Evolutionary conservation across 768 basidiomycete genomes (phyloP), one percentile per base, ranked within the genome.

Genomic region (Pluteus cervinus): DNA sequence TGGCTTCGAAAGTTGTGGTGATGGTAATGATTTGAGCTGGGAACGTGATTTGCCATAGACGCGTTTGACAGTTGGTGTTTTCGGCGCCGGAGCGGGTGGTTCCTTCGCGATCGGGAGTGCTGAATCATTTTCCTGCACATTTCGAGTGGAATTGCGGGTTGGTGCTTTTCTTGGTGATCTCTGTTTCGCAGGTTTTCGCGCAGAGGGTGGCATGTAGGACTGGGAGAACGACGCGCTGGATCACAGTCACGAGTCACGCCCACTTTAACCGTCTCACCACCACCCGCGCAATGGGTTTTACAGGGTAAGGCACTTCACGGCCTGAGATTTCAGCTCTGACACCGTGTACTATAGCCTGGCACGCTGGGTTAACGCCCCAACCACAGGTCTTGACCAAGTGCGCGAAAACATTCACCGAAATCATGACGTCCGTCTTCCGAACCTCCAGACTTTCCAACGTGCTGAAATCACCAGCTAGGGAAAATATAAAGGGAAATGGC

Each of bases 311-410:
- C 40, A 36, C 16, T 29, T 40, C 17, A 11, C 16, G n/a, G 11
- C 24, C 25, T 38, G 12, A 20, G 41, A 14, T 25, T 26, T 12
- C 41, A n/a, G 24, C 37, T 29, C 23, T 35, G 44, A 40, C 31
- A 42, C 40, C 23, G 21, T 24, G 24, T 15, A 15, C 33, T 33
- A 42, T 23, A 87, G 86, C 31, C 62, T 89, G 36, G 86, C 83
- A 29, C 73, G 86, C 46, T 87, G 85, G 86, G 72, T 80, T 20
- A 86, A 88, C 58, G 81, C 86, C n/a, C 86, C 86, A 3, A 68
- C 78, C 8, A 71, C 74, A 37, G 83, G 84, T 20, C 57, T 88
- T 15, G 72, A 79, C 35, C 68, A 81, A 33, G 79, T 88, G 24
- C 61, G 67, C 43, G 73, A 83, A 29, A 87, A 87, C 46, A 79